phyloP scores from a whole-genome alignment of 257 asterid genomes.

The Ophiorrhiza pumila region DNA sequence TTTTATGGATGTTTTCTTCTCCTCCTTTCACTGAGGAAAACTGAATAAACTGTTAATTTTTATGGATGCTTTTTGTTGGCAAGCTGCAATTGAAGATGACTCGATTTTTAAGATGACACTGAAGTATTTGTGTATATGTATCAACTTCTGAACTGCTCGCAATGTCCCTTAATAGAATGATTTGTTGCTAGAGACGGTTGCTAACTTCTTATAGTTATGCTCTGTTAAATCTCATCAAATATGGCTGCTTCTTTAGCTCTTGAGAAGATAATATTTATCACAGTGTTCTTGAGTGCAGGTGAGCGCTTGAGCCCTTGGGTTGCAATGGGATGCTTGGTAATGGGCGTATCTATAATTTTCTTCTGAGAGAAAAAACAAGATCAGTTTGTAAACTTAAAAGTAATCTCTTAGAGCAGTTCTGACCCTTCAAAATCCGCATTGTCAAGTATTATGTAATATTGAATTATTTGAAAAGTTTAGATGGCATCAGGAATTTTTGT shows the following conservation, averaged over 20 bases:
- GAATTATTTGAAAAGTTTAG: neutral
- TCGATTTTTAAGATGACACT: neutral
- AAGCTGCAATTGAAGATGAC: neutral
- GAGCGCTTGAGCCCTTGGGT: conserved; percentile 97
- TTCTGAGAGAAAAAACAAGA: conserved; percentile 38
- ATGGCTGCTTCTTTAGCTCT: neutral
- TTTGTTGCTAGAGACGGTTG: neutral
- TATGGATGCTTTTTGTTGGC: neutral
- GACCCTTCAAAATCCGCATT: neutral
- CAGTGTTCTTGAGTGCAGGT: conserved; percentile 36
- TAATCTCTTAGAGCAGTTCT: neutral
- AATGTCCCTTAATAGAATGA: neutral
- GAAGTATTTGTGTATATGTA: neutral
- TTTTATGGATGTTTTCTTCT: neutral
- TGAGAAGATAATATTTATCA: neutral
- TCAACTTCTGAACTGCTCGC: neutral
- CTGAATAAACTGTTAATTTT: neutral
- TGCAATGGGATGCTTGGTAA: conserved; percentile 70
- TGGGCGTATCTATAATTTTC: conserved; percentile 85
- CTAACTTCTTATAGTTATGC: neutral
- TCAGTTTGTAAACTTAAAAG: neutral
- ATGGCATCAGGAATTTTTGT: neutral
- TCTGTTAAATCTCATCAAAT: neutral
- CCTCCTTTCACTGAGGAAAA: neutral
- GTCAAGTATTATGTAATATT: neutral